Evolutionary conservation across 768 basidiomycete species (phyloP).

Genomic region (Boletus edulis): DNA sequence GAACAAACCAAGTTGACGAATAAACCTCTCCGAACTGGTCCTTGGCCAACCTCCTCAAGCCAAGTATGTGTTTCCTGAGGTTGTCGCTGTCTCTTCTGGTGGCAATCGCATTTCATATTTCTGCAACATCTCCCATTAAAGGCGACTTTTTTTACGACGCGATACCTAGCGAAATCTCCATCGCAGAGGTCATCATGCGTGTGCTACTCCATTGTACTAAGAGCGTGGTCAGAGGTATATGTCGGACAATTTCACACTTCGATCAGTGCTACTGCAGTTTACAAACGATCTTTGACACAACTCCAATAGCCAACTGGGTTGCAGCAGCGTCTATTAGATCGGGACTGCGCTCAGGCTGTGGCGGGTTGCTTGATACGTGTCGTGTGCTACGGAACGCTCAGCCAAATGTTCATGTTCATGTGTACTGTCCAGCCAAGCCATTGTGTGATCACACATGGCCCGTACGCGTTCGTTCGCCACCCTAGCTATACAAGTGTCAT

Average conservation of each 20-base stretch:
- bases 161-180: background rate
- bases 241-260: background rate
- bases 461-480: slow-evolving; percentile 2
- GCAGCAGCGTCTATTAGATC: background rate
- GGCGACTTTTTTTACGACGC: background rate
- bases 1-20: too few species aligned
- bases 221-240: background rate
- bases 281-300: background rate
- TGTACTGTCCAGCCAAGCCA: background rate
- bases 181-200: background rate
- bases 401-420: background rate
- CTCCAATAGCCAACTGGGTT: background rate
- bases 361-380: background rate
- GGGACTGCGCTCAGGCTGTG: background rate
- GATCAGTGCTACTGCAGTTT: background rate
- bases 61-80: background rate
- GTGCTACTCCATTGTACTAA: background rate
- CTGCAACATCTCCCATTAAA: background rate
- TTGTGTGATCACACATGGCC: background rate
- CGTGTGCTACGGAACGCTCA: slow-evolving; percentile 1
- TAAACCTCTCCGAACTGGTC: too few species aligned
- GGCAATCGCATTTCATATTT: background rate
- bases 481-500: background rate
- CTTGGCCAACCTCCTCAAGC: too few species aligned
- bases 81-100: background rate